These are phyloP conservation scores for Fusarium anguioides DNA, from an alignment of 2,329 filamentous ascomycete genomes.

Conservation along the genomic window DNA sequence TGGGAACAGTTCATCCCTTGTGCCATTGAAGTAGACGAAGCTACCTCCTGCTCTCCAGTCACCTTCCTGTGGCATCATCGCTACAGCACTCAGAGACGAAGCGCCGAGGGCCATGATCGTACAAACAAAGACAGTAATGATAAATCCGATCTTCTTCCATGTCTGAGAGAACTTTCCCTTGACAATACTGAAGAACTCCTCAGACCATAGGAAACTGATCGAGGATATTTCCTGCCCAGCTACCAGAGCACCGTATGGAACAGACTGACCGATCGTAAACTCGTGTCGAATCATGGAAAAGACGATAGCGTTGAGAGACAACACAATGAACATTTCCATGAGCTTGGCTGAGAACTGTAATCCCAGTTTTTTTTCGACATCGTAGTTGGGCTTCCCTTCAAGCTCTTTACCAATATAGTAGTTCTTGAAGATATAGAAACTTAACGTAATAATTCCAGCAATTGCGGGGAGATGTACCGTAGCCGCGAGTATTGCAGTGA, in stretches of 20 bases:
- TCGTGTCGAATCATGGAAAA: constrained; percentile 37
- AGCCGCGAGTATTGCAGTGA: constrained; percentile 25
- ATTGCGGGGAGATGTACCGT: constrained; percentile 35
- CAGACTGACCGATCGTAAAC: constrained; percentile 30
- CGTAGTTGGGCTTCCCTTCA: constrained; percentile 26
- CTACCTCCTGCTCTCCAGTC: constrained; percentile 36
- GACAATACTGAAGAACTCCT: constrained; percentile 34
- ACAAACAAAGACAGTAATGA: constrained; percentile 20
- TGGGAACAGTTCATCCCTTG: constrained; percentile 28
- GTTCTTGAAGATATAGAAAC: constrained; percentile 40
- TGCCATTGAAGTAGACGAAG: constrained; percentile 32
- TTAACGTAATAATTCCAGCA: constrained; percentile 27
- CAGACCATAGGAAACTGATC: constrained; percentile 38
- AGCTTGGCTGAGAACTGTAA: constrained; percentile 38
- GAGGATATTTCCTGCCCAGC: constrained; percentile 37
- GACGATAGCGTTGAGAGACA: constrained; percentile 31
- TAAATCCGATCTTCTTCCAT: constrained; percentile 36
- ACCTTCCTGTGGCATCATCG: constrained; percentile 40
- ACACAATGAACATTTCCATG: constrained; percentile 38
- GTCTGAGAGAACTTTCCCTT: constrained; percentile 27
- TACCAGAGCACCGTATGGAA: constrained; percentile 35
- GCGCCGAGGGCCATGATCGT: constrained; percentile 34
- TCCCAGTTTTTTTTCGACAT: constrained; percentile 35
- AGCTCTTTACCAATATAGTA: constrained; percentile 41
- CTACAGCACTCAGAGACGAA: constrained; percentile 36